A percentile compares a stretch with the other conserved stretches of the same genome.
Conservation (phyloP, 31 red algal species). For the Bonnemaisonia californica region DNA sequence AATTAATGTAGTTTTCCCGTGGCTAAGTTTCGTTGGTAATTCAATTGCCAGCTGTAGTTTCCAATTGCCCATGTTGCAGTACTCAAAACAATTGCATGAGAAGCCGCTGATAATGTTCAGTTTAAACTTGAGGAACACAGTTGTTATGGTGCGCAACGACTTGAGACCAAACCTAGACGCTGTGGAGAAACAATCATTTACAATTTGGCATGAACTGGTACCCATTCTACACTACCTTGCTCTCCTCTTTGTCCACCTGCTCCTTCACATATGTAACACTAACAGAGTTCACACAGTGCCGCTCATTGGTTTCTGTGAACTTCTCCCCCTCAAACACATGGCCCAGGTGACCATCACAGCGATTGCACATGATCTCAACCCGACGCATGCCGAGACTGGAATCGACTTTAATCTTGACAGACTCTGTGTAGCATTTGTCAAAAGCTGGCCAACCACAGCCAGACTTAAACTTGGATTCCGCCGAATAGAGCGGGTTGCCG, state of each 20-base stretch:
- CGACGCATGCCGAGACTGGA: constrained; percentile 72
- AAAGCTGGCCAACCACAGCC: constrained; percentile 96
- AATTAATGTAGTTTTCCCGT: too few relatives aligned
- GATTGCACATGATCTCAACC: constrained; percentile 76
- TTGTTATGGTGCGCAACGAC: too few relatives aligned
- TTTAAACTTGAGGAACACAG: too few relatives aligned
- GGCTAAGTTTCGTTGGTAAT: too few relatives aligned
- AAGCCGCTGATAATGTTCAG: too few relatives aligned
- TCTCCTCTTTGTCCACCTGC: constrained; percentile 41
- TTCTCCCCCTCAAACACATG: constrained; percentile 92
- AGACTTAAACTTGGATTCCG: constrained; percentile 87
- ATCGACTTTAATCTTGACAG: constrained; percentile 53
- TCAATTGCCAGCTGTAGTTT: too few relatives aligned
- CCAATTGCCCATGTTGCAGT: too few relatives aligned
- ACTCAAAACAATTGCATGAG: too few relatives aligned
- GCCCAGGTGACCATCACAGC: constrained; percentile 80
- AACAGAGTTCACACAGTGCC: constrained; percentile 90
- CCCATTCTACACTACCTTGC: constrained; percentile 43
- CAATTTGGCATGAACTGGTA: too few relatives aligned
- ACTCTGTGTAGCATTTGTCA: constrained; percentile 76
- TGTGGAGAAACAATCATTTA: too few relatives aligned
- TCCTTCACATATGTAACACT: constrained; percentile 63
- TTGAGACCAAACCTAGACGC: too few relatives aligned
- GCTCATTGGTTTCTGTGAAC: constrained; percentile 76
- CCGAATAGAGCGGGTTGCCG: constrained; percentile 78